Base-by-base conservation (phyloP, 306 rosid species). In the Citrullus amarus region DNA sequence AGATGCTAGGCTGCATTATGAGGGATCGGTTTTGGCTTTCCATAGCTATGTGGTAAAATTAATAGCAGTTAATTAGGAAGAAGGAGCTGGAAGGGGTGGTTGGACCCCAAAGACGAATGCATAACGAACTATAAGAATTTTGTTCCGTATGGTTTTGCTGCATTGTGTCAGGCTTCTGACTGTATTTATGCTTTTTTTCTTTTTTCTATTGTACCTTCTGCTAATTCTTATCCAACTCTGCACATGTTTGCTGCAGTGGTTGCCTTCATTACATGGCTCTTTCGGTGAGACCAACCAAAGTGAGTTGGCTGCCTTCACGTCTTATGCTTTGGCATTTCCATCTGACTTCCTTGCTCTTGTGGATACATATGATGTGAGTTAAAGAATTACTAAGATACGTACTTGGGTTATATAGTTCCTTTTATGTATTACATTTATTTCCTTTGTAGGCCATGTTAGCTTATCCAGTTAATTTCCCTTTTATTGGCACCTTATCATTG, bases 311-410 rank as follows among this genome's bases (percentile, higher is more conserved):
- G 99, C 99, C 28, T 91, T 96, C 89, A 84, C 86, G 3, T 96
- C 99, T 8, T 96, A 96, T 82, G 99, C 99, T 8, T 84, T 92
- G 90, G 99, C 99, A 84, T 96, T 92, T 83, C 99, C 99, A 78
- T 78, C 79, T 74, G 78, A 62, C 87, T 96, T 96, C 88, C 89
- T 92, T 81, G 99, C 98, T 79, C 99, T 96, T 67, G 99, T 96
- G 70, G 99, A 96, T 86, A 96, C 99, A 43, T 96, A 96, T 84
- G 99, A 96, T 84, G 99, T 92, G 82, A 88, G 92, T 86, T 51
- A 53, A 53, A 74, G 25, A 74, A 50, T 44, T 50, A 16, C 43
- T 72, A 48, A 28, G 44, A 72, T 50, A 13, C 39, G 20, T 70
- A 13, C 36, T 69, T 16, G 44, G 30, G 20, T 36, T 66, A 36